Base-by-base conservation (phyloP, 2,329 filamentous ascomycete genomes). In the Aspergillus melleus region DNA sequence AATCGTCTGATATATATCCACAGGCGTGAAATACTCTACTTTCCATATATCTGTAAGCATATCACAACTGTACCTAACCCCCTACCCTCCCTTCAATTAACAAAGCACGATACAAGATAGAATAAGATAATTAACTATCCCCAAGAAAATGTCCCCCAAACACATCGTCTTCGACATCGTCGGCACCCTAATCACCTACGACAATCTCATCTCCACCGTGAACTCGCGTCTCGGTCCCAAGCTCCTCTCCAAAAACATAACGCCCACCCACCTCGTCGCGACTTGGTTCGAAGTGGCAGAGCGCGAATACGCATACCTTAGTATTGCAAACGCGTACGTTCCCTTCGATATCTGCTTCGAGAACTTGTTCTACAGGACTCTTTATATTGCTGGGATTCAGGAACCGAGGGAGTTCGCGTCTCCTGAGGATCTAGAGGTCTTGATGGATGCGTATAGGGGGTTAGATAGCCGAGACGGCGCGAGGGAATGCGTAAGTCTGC, bases 221-320 rank as follows among this genome's bases (percentile, higher is more conserved):
- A 70, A 77, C 29, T 54, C 67, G 46, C 71, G 69, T 16, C 70
- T 81, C 10, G 79, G 79, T 47, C 56, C 70, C 22, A 71, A 70
- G 24, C 73, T 81, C 2, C 66, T 66, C 32, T 57, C 64, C 19
- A 61, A 76, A 29, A 68, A 62, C 24, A 74, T 81, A 57, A 73
- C 72, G 4, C 66, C 77, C 0, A 70, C 68, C 12, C 67, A 76
- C 5, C 75, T 81, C 10, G 78, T 75, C 14, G 77, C 72, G 52
- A 69, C 75, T 4, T 81, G 77, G 78, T 75, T 78, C 62, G 76
- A 77, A 51, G 70, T 70, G 4, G 73, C 77, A 4, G 79, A 81
- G 57, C 72, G 75, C 5, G 77, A 81, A 61, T 81, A 78, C 64
- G 81, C 78, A 6, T 80, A 77, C 56, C 71, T 81, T 3, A 78